Evolutionary conservation across 2,329 filamentous ascomycete species (phyloP).

Genomic region (Colletotrichum euphorbiae): DNA sequence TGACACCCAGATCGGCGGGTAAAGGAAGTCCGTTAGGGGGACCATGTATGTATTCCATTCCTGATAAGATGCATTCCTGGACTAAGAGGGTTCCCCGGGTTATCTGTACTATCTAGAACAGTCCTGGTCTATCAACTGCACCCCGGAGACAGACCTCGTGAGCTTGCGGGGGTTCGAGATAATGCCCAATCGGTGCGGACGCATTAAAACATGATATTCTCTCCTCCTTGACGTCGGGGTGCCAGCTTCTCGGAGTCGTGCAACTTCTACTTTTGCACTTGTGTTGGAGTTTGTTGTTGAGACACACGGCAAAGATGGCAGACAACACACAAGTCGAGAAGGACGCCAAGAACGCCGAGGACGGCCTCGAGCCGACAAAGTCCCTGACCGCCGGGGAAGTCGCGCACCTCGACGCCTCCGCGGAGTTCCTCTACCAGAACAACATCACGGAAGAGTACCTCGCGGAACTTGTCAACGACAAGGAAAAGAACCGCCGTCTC

Average conservation of each 20-base stretch:
- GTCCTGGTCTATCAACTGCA: constrained; percentile 5
- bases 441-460: constrained; percentile 56
- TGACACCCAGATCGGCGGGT: constrained; percentile 6
- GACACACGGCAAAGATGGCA: constrained; percentile 14
- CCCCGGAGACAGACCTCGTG: constrained; percentile 30
- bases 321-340: constrained; percentile 13
- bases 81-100: constrained; percentile 3
- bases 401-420: constrained; percentile 58
- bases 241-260: neutral
- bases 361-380: constrained; percentile 38
- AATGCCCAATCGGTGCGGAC: constrained; percentile 24
- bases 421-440: constrained; percentile 61
- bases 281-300: neutral
- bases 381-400: constrained; percentile 33
- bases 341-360: constrained; percentile 28
- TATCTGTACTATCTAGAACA: constrained; percentile 26
- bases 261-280: neutral
- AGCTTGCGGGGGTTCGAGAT: constrained; percentile 17
- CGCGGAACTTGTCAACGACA: constrained; percentile 58
- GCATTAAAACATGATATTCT: constrained; percentile 25
- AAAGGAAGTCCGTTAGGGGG: constrained; percentile 10
- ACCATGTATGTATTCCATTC: neutral
- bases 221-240: neutral
- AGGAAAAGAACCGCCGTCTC: constrained; percentile 45
- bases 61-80: constrained; percentile 25